Evolutionary conservation across 2,329 filamentous ascomycete species (phyloP).

Genomic region (Calonectria pseudoturangicola): DNA sequence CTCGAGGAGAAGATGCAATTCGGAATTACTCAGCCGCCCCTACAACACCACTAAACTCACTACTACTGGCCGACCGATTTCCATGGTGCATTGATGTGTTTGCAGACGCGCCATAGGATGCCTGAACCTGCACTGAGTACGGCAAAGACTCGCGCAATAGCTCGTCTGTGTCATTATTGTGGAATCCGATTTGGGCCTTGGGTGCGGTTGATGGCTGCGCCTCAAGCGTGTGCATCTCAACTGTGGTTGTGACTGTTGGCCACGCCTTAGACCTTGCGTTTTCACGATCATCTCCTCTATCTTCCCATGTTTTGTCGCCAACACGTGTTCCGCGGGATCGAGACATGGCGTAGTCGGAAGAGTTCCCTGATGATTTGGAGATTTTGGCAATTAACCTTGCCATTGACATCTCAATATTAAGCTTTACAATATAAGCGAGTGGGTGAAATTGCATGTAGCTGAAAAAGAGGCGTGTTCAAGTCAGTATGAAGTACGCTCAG

Average conservation of each 20-base stretch:
- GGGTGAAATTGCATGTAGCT: constrained; percentile 16
- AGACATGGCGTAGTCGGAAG: constrained; percentile 13
- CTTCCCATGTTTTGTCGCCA: constrained; percentile 7
- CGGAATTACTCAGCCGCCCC: background rate
- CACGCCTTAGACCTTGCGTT: constrained; percentile 1
- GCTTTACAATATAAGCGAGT: constrained; percentile 1
- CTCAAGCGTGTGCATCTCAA: constrained; percentile 14
- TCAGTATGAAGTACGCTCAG: background rate
- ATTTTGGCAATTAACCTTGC: constrained; percentile 17
- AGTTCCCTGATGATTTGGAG: background rate
- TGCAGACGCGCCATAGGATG: background rate
- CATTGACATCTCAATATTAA: constrained; percentile 20
- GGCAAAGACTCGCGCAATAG: background rate
- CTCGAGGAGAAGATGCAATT: background rate
- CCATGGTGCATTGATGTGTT: constrained; percentile 15
- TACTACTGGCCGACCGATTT: constrained; percentile 13
- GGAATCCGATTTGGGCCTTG: constrained; percentile 6
- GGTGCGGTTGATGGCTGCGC: background rate
- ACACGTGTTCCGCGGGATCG: constrained; percentile 11
- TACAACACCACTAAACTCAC: background rate
- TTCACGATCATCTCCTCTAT: background rate
- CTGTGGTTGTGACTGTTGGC: constrained; percentile 11
- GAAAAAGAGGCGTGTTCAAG: too few species aligned
- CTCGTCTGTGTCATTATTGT: constrained; percentile 10
- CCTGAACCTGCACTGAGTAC: constrained; percentile 11